Evolutionary conservation across 805 yeast species (phyloP).

Genomic region (Ogataea nitratoaversa): DNA sequence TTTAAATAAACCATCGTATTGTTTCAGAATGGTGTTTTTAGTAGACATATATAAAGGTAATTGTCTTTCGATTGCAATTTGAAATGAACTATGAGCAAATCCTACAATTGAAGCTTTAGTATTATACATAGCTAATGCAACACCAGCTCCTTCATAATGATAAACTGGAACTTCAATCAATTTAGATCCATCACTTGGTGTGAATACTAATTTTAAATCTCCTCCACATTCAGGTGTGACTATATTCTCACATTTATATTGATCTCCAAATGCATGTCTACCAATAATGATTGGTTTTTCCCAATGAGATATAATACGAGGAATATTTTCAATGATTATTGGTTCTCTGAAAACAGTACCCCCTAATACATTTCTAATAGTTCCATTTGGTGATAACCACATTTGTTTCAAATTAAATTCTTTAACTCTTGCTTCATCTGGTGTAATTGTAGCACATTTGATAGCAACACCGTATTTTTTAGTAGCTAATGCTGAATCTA

Average conservation of each 20-base stretch:
- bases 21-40: constrained; percentile 77
- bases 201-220: constrained; percentile 58
- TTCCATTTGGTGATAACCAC: constrained; percentile 88
- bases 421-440: constrained; percentile 74
- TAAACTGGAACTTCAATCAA: constrained; percentile 48
- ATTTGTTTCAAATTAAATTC: constrained; percentile 71
- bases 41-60: constrained; percentile 68
- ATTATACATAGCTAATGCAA: constrained; percentile 79
- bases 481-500: constrained; percentile 75
- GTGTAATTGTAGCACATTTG: constrained; percentile 83
- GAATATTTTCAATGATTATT: constrained; percentile 67
- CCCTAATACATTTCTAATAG: constrained; percentile 73
- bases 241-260: constrained; percentile 75
- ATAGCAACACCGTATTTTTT: constrained; percentile 73
- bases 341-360: constrained; percentile 87
- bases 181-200: constrained; percentile 55
- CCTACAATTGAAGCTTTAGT: constrained; percentile 74
- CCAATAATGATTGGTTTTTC: constrained; percentile 80
- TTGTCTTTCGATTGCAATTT: constrained; percentile 61
- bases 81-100: constrained; percentile 77
- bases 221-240: constrained; percentile 61
- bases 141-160: constrained; percentile 65
- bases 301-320: constrained; percentile 77
- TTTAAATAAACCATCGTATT: constrained; percentile 78
- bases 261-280: constrained; percentile 84